Evolutionary conservation across 148 eudicot genomes (phyloP), one percentile per base, ranked within the genome.

Genomic region (Rhododendron ferrugineum): DNA sequence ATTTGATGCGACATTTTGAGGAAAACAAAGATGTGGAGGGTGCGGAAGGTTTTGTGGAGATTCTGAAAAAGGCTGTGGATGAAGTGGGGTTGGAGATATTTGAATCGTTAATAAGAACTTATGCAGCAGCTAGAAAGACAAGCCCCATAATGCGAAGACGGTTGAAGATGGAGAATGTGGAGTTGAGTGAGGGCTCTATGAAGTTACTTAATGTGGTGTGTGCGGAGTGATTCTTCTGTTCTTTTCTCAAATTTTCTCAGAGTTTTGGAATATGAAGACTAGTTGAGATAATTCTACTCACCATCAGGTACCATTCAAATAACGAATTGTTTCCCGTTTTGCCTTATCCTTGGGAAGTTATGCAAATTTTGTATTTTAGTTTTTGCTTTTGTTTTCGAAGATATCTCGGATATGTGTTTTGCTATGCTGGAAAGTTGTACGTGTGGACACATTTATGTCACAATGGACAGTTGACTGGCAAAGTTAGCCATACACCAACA

Each of bases 161-260:
- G 85, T 74, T 96, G 88, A 96, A 93, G 89, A 95, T 96, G 99
- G 98, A 95, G 89, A 95, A 94, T 82, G 90, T 94, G 28, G 96
- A 95, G 89, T 90, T 95, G 89, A 92, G 93, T 60, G 95, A 91
- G 9, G 95, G 87, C 76, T 91, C 93, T 85, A 91, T 91, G 90
- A 91, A 87, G 85, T 90, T 95, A 88, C 93, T 97, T 23, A 91
- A 94, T 66, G 89, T 34, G 76, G 88, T 95, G 46, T 89, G 90
- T 56, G 81, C 46, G 62, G 91, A 89, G 82, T 92, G 92, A 93
- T 84, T 80, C 62, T 62, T 60, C 14, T 34, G 9, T 44, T n/a
- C 28, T 37, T 37, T 26, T 50, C 66, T 13, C 36, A 52, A 10
- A 36, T 32, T 62, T n/a, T 26, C 2, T 5, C 7, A 1, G 13